Evolutionary conservation across 2,329 filamentous ascomycete species (phyloP), one percentile per base, ranked within the genome.

Genomic region (Tolypocladium album): DNA sequence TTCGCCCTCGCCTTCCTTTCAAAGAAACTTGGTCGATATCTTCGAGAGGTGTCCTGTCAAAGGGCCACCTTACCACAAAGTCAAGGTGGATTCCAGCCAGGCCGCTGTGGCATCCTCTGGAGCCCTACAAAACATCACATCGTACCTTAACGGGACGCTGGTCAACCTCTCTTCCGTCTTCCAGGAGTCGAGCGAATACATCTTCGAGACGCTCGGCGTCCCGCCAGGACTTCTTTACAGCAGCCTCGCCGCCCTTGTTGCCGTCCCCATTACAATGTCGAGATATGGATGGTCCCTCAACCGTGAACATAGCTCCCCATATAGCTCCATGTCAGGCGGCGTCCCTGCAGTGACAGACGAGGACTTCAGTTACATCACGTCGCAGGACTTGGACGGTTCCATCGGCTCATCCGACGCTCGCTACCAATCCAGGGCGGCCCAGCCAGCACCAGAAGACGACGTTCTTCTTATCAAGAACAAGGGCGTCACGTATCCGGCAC

Each of bases 341-440:
- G 74, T 80, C 12, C 82, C 85, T 39, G 80, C 85, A 64, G 86
- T 92, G 61, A 88, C 84, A 66, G 88, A 91, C 65, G 83, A 87
- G 40, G 89, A 92, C 75, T 93, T 86, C 72, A 88, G 85, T 70
- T 92, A 93, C 76, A 92, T 92, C 69, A 91, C 88, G n/a, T 86
- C 86, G 36, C 84, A 89, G 67, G 88, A 92, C 67, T 72, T 92
- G 45, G 79, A 83, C 62, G 73, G 76, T 42, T 72, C 72, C 34
- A 65, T 70, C 64, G 71, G 72, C 68, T 69, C 68, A 62, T 70
- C 65, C 62, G 67, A 72, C 67, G 64, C 66, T 68, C 71, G 67
- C n/a, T 78, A 80, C 63, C 75, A 78, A 60, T 72, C 76, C 36
- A 72, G 72, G 57, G 67, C 70, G 9, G 66, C 67, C 45, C 66